Percentiles rank a stretch among this genome's conserved stretches.
These are phyloP conservation scores for Talaromyces marneffei DNA, from an alignment of 2,329 filamentous ascomycete species.

Conservation along the genomic window DNA sequence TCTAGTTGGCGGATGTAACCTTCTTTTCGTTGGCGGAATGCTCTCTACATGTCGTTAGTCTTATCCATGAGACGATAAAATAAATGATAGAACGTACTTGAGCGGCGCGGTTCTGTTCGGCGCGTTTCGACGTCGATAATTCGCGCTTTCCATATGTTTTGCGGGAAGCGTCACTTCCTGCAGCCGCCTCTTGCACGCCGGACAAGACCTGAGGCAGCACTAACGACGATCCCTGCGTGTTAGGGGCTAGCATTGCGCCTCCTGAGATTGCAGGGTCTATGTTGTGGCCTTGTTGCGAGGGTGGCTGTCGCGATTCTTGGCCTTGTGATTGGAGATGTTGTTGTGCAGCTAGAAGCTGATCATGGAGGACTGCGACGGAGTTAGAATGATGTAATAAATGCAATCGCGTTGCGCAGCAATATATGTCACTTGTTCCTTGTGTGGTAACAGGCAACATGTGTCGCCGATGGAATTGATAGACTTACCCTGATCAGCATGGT, in stretches of 20 bases:
- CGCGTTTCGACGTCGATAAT: slow-evolving; percentile 89
- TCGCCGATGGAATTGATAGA: slow-evolving; percentile 13
- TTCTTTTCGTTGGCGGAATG: slow-evolving; percentile 95
- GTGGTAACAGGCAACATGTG: background rate
- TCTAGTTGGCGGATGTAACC: slow-evolving; percentile 97
- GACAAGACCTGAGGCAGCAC: slow-evolving; percentile 26
- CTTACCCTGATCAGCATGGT: slow-evolving; percentile 44
- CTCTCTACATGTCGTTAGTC: slow-evolving; percentile 56
- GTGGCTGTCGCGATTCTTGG: slow-evolving; percentile 33
- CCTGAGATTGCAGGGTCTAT: slow-evolving; percentile 56
- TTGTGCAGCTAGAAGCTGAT: slow-evolving; percentile 53
- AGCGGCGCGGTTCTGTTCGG: slow-evolving; percentile 91
- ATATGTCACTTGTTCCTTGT: background rate
- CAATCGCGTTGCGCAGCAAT: background rate
- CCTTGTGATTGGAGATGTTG: slow-evolving; percentile 44
- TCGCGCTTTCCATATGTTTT: slow-evolving; percentile 75
- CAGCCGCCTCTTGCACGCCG: slow-evolving; percentile 28
- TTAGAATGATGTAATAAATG: slow-evolving; percentile 7
- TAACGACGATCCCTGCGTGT: slow-evolving; percentile 18
- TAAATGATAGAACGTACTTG: slow-evolving; percentile 64
- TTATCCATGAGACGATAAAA: background rate
- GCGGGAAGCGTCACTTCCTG: slow-evolving; percentile 46
- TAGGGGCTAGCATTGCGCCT: slow-evolving; percentile 41
- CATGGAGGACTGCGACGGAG: slow-evolving; percentile 50
- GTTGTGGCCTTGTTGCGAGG: slow-evolving; percentile 48